Evolutionary conservation across 2,329 filamentous ascomycete genomes (phyloP).

Genomic region (Colletotrichum cuscutae): DNA sequence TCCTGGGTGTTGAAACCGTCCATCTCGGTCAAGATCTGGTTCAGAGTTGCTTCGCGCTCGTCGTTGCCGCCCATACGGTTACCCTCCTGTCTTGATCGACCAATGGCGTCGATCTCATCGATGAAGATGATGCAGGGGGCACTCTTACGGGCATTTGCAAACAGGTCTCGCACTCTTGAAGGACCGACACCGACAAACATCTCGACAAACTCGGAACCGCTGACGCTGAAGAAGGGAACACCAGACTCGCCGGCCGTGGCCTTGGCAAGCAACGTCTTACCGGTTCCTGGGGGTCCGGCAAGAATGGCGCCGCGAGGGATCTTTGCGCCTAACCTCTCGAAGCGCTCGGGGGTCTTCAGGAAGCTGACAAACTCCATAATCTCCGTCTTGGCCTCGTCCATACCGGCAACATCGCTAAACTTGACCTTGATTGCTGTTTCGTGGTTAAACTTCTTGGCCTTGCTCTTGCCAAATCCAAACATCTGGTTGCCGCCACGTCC

Average conservation of each 20-base stretch:
- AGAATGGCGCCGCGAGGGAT: constrained; percentile 97
- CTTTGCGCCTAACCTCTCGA: constrained; percentile 94
- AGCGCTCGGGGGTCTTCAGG: constrained; percentile 90
- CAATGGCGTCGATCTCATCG: constrained; percentile 98
- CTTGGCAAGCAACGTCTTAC: constrained; percentile 97
- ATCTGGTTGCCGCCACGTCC: constrained; percentile 80
- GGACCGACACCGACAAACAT: constrained; percentile 99
- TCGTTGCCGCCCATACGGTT: constrained; percentile 84
- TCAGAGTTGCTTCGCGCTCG: constrained; percentile 95
- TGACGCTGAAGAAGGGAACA: constrained; percentile 98
- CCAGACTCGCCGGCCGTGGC: constrained; percentile 96
- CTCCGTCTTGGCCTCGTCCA: constrained; percentile 97
- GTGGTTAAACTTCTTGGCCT: constrained; percentile 97
- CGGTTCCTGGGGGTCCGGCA: constrained; percentile 96
- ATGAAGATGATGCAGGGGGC: constrained; percentile 99
- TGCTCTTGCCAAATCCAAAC: constrained; percentile 95
- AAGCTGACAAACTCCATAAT: constrained; percentile 99
- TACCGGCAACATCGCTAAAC: constrained; percentile 94
- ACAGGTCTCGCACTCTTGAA: constrained; percentile 93
- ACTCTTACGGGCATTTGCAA: constrained; percentile 93
- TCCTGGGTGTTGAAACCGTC: constrained; percentile 98
- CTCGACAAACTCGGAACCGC: constrained; percentile 98
- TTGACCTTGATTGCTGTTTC: constrained; percentile 97
- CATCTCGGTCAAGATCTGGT: constrained; percentile 99
- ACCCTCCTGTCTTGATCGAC: constrained; percentile 85